phyloP scores from a whole-genome alignment of 805 yeast genomes.

The Spathaspora passalidarum region DNA sequence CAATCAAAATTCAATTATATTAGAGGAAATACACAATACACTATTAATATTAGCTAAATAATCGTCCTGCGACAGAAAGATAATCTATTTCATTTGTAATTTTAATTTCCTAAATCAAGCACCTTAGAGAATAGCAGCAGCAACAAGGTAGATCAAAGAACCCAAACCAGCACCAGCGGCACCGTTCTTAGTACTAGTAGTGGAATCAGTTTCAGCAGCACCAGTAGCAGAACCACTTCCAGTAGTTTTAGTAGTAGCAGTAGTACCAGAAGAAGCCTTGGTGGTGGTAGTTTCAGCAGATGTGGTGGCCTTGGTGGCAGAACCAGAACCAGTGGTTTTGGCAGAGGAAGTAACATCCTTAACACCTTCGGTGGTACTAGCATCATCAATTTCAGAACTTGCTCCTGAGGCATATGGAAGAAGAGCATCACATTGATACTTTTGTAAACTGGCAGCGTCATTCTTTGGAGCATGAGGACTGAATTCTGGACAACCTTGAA shows the following conservation, averaged over 20 bases:
- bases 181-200: background rate
- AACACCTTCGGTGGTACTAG: background rate
- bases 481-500: background rate
- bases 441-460: background rate
- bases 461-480: constrained; percentile 2
- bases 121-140: background rate
- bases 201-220: background rate
- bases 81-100: background rate
- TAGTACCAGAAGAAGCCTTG: background rate
- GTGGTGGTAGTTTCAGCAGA: background rate
- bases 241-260: background rate
- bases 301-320: background rate
- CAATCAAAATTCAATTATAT: background rate
- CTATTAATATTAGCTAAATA: background rate
- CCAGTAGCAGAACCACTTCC: background rate
- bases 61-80: constrained; percentile 2
- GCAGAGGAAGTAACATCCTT: background rate
- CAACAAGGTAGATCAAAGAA: constrained; percentile 1
- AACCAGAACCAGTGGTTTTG: background rate
- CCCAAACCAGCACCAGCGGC: constrained; percentile 3
- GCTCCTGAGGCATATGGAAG: background rate
- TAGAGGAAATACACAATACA: background rate
- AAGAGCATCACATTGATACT: constrained; percentile 1
- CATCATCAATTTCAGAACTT: background rate
- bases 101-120: background rate